phyloP scores from a whole-genome alignment of 1,284 basidiomycete genomes.

The Fomitopsis palustris region DNA sequence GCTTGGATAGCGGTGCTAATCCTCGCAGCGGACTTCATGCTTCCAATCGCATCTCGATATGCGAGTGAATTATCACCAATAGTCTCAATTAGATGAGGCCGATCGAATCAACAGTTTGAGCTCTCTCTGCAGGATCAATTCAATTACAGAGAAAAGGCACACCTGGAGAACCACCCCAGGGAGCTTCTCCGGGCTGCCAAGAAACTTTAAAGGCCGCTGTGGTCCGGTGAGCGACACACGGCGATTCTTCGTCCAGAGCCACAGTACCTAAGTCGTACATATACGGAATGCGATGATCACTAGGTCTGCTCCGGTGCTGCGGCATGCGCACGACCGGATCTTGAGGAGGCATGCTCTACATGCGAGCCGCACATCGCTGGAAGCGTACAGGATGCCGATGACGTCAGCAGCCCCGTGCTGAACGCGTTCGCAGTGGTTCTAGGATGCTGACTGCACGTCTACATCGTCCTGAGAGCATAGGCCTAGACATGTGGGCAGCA shows the following conservation, averaged over 20 bases:
- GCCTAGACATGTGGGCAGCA: neutral
- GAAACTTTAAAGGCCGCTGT: neutral
- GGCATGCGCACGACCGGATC: neutral
- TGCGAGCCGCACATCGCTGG: neutral
- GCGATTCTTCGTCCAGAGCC: neutral
- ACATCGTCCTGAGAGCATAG: neutral
- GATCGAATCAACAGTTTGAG: conserved; percentile 7
- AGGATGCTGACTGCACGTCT: neutral
- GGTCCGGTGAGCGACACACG: neutral
- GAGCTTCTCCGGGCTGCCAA: conserved; percentile 1
- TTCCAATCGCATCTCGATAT: conserved; percentile 2
- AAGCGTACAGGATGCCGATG: neutral
- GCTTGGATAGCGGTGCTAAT: neutral
- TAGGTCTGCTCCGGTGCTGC: neutral
- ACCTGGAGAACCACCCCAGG: neutral
- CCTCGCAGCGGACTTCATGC: neutral
- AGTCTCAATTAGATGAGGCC: conserved; percentile 3
- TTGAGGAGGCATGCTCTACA: neutral
- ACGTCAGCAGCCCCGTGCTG: neutral
- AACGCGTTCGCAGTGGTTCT: neutral
- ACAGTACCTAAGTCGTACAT: neutral
- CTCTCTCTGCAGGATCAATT: neutral
- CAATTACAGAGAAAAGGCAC: neutral
- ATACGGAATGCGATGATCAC: neutral
- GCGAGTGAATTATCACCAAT: conserved; percentile 2